phyloP scores from a whole-genome alignment of 2,329 filamentous ascomycete species.

The Stagonosporopsis vannaccii region DNA sequence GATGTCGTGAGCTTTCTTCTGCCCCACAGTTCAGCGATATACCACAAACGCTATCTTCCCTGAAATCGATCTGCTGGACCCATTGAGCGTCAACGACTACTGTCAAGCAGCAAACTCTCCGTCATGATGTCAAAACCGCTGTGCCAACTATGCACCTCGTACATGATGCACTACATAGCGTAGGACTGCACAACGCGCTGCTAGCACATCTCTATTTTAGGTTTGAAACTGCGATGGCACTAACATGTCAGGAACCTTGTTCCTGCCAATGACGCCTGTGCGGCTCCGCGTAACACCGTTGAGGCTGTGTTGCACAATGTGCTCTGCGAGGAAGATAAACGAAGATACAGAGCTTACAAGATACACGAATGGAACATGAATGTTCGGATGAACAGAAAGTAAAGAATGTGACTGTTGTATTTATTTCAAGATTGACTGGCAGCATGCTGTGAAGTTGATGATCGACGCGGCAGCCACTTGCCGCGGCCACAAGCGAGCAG shows the following conservation, averaged over 20 bases:
- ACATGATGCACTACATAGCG: not conserved
- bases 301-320: slow-evolving; percentile 4
- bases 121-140: too few relatives aligned
- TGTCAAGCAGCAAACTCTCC: too few relatives aligned
- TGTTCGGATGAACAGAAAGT: not conserved
- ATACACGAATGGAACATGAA: not conserved
- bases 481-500: slow-evolving; percentile 9
- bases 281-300: slow-evolving; percentile 10
- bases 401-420: too few relatives aligned
- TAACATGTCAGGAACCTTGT: not conserved
- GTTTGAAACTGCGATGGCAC: slow-evolving; percentile 2
- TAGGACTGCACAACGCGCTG: not conserved
- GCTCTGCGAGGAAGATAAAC: not conserved
- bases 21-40: too few relatives aligned
- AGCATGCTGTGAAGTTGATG: not conserved
- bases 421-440: not conserved
- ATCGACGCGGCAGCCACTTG: slow-evolving; percentile 2
- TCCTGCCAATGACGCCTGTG: slow-evolving; percentile 12
- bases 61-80: too few relatives aligned
- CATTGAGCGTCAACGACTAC: too few relatives aligned
- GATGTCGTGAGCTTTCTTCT: not conserved
- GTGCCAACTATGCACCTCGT: not conserved
- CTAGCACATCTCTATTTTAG: slow-evolving; percentile 7
- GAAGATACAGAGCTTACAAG: not conserved
- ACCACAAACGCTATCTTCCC: too few relatives aligned